These are phyloP conservation scores for Triticum urartu DNA, from an alignment of 176 grass and related monocot species.

Conservation along the genomic window DNA sequence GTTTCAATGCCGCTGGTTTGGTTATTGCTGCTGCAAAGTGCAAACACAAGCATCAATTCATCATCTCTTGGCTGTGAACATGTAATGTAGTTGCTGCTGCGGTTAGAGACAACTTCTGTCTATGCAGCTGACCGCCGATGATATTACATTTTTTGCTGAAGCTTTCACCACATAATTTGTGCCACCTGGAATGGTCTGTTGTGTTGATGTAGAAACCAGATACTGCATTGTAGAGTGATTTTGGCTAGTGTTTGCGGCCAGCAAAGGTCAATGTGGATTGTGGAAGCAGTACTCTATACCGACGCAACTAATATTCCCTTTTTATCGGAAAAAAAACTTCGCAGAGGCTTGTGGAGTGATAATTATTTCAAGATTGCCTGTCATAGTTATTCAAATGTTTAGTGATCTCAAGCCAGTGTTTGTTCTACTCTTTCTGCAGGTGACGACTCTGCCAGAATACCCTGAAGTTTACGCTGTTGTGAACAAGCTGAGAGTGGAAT, in stretches of 20 bases:
- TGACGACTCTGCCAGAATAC: conserved; percentile 74
- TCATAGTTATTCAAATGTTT: neutral
- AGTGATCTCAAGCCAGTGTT: neutral
- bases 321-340: neutral
- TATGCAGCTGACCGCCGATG: neutral
- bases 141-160: neutral
- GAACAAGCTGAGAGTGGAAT: conserved; percentile 89
- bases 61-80: neutral
- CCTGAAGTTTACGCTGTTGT: conserved; percentile 64
- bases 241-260: neutral
- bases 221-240: neutral
- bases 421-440: conserved; percentile 33
- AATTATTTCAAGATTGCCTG: neutral
- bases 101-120: neutral
- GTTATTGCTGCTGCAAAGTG: neutral
- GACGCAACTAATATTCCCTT: neutral
- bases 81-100: neutral
- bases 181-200: neutral
- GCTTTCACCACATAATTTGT: neutral
- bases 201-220: neutral
- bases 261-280: neutral
- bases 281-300: neutral
- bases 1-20: neutral
- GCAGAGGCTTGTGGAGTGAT: neutral
- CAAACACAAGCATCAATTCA: neutral